These are phyloP conservation scores for Gyromitra esculenta DNA, from an alignment of 2,329 filamentous ascomycete species.

Conservation along the genomic window DNA sequence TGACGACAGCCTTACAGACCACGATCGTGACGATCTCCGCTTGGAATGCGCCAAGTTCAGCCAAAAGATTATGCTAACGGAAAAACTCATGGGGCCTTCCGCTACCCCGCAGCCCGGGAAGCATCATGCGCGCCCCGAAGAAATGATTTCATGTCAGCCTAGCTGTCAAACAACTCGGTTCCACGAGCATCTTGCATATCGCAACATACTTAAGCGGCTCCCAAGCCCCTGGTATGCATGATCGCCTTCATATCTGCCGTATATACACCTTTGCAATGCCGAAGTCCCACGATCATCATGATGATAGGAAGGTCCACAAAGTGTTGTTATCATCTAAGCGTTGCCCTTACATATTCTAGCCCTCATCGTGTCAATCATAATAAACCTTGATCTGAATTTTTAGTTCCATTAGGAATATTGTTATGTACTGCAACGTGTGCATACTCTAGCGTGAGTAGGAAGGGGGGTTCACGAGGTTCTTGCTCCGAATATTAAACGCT, in stretches of 20 bases:
- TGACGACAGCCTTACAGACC: slow-evolving; percentile 39
- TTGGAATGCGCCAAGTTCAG: slow-evolving; percentile 19
- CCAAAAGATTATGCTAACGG: slow-evolving; percentile 16
- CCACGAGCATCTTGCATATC: slow-evolving; percentile 45
- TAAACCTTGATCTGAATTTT: slow-evolving; percentile 10
- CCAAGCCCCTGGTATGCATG: slow-evolving; percentile 35
- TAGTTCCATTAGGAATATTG: background rate
- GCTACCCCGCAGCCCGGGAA: slow-evolving; percentile 27
- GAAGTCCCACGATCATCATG: slow-evolving; percentile 11
- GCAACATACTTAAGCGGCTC: slow-evolving; percentile 43
- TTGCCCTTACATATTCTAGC: background rate
- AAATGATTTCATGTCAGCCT: slow-evolving; percentile 23
- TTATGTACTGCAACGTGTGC: slow-evolving; percentile 7
- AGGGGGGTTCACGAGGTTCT: slow-evolving; percentile 1
- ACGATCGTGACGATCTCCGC: slow-evolving; percentile 33
- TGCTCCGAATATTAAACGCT: background rate
- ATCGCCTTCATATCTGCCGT: slow-evolving; percentile 33
- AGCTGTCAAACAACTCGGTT: slow-evolving; percentile 44
- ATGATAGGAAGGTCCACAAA: background rate
- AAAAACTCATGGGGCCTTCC: slow-evolving; percentile 27
- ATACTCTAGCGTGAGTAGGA: background rate
- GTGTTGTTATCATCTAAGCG: background rate
- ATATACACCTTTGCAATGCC: slow-evolving; percentile 14
- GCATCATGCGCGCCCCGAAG: slow-evolving; percentile 17
- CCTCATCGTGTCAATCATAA: background rate